phyloP scores from a whole-genome alignment of 306 rosid genomes.

The Prunus padus region DNA sequence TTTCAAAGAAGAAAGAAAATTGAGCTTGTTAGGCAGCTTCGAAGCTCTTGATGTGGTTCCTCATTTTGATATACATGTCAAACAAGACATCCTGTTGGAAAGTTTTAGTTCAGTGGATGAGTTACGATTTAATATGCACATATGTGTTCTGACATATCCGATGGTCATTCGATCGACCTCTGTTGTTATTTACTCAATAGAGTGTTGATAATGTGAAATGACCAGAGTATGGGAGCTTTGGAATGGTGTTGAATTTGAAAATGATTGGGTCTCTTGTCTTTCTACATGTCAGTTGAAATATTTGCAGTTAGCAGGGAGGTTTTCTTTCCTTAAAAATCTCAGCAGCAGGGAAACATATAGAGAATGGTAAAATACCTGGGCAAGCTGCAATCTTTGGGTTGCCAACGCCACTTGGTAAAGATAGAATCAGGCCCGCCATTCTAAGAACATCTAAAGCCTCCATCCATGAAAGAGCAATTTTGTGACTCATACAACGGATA shows the following conservation, averaged over 20 bases:
- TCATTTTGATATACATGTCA: not conserved
- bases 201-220: not conserved
- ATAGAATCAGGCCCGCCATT: constrained; percentile 67
- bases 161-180: not conserved
- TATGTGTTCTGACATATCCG: not conserved
- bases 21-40: not conserved
- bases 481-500: constrained; percentile 72
- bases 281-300: not conserved
- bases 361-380: constrained; percentile 55
- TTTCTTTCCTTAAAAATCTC: not conserved
- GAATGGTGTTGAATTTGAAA: not conserved
- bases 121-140: not conserved
- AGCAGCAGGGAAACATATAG: constrained; percentile 19
- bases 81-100: not conserved
- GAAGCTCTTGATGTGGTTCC: not conserved
- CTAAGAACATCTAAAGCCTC: constrained; percentile 74
- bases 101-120: not conserved
- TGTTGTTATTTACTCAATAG: no score
- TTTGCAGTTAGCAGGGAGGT: not conserved
- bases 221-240: not conserved
- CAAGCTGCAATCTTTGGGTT: constrained; percentile 74
- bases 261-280: not conserved
- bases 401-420: constrained; percentile 93
- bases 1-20: not conserved
- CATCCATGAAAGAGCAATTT: constrained; percentile 65